A percentile compares a stretch with the other conserved stretches of the same genome.
Conservation (phyloP, 257 asterid species). For the Solanum chmielewskii region DNA sequence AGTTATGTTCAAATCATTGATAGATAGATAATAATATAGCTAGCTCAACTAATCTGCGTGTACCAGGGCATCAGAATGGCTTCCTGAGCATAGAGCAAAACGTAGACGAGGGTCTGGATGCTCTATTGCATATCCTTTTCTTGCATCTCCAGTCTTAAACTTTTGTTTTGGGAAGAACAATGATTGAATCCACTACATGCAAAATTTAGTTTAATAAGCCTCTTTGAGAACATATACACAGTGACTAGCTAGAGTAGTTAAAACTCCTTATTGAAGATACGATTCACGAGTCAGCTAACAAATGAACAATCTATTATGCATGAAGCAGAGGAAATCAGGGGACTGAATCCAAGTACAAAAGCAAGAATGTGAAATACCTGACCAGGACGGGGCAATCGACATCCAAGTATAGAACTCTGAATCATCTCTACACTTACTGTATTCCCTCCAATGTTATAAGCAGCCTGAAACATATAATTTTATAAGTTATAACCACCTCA, state of each 20-base stretch:
- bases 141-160: constrained; percentile 42
- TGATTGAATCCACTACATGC: constrained; percentile 66
- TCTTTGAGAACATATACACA: neutral
- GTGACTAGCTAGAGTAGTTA: neutral
- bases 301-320: neutral
- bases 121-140: constrained; percentile 34
- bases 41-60: neutral
- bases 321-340: neutral
- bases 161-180: constrained; percentile 56
- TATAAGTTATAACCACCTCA: neutral
- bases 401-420: constrained; percentile 57
- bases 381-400: constrained; percentile 84
- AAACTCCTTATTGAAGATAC: neutral
- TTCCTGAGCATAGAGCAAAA: constrained; percentile 73
- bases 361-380: constrained; percentile 30
- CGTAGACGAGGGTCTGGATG: constrained; percentile 71
- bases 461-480: constrained; percentile 43
- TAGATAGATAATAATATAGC: neutral
- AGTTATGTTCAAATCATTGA: neutral
- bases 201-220: constrained; percentile 4
- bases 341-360: neutral
- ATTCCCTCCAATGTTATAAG: constrained; percentile 80
- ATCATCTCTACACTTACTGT: constrained; percentile 65
- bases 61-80: constrained; percentile 84
- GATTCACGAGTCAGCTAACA: neutral